These are phyloP conservation scores for Malassezia pachydermatis DNA, from an alignment of 1,284 basidiomycete species.

Conservation along the genomic window DNA sequence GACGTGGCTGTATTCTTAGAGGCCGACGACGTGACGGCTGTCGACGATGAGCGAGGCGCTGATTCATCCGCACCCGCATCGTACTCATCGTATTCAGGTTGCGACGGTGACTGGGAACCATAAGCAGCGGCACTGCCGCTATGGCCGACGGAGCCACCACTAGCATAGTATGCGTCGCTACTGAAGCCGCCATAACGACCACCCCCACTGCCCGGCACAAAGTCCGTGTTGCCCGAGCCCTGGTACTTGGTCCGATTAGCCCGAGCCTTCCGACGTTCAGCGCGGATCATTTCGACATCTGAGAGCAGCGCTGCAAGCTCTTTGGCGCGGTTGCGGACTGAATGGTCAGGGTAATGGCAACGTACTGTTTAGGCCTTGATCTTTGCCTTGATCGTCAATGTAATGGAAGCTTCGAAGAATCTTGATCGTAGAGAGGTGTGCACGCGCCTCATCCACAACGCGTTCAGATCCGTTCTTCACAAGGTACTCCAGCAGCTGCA, in stretches of 20 bases:
- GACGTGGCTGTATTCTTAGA: conserved; percentile 22
- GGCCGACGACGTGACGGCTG: conserved; percentile 17
- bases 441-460: conserved; percentile 91
- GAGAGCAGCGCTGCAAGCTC: conserved; percentile 79
- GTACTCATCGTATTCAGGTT: conserved; percentile 69
- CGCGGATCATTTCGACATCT: conserved; percentile 81
- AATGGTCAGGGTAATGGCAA: conserved; percentile 7
- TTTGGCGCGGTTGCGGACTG: conserved; percentile 85
- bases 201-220: conserved; percentile 55
- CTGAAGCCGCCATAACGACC: conserved; percentile 74
- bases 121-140: conserved; percentile 52
- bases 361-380: conserved; percentile 92
- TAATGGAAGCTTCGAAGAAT: conserved; percentile 98
- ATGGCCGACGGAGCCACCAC: conserved; percentile 51
- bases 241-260: conserved; percentile 82
- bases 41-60: conserved; percentile 22
- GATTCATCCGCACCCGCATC: conserved; percentile 91
- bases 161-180: conserved; percentile 56
- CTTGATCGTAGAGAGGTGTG: conserved; percentile 88
- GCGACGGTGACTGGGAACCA: conserved; percentile 19
- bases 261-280: conserved; percentile 84
- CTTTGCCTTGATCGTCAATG: conserved; percentile 96
- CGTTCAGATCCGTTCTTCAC: conserved; percentile 97
- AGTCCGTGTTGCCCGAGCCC: conserved; percentile 70
- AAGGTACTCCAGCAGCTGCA: conserved; percentile 87